Percentiles rank a stretch among this genome's conserved stretches.
Evolutionary conservation across 345 rosid genomes (phyloP).

Genomic region (Gynandropsis gynandra): DNA sequence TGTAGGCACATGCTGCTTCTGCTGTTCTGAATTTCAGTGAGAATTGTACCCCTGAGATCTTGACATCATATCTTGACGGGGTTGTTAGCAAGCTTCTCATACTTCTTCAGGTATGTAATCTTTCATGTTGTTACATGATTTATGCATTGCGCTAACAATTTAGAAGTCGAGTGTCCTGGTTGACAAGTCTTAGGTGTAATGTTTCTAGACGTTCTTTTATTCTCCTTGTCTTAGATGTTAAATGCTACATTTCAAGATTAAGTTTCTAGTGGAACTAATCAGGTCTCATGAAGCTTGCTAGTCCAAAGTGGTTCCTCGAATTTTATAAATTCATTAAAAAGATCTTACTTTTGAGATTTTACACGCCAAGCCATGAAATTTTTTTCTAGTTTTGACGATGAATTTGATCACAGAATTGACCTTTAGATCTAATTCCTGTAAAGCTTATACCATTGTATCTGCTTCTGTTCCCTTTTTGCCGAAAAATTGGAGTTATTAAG

Average conservation of each 20-base stretch:
- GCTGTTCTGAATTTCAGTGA: conserved; percentile 77
- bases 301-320: not conserved
- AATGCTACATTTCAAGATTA: not conserved
- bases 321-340: conserved; percentile 4
- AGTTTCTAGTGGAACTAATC: not conserved
- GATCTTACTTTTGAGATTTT: conserved; percentile 1
- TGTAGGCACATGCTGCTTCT: conserved; percentile 70
- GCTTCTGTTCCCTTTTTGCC: too few relatives aligned
- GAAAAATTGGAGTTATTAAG: too few relatives aligned
- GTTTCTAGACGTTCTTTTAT: not conserved
- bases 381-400: not conserved
- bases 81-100: conserved; percentile 70
- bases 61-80: conserved; percentile 59
- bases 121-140: not conserved
- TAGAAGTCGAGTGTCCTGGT: too few relatives aligned
- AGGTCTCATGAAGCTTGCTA: not conserved
- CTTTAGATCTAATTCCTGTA: too few relatives aligned
- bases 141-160: not conserved
- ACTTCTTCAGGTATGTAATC: conserved; percentile 47
- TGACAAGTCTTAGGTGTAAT: conserved; percentile 4
- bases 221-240: not conserved
- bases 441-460: too few relatives aligned
- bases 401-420: not conserved
- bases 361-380: not conserved
- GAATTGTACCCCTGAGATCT: conserved; percentile 58